Base-by-base conservation (phyloP, 2,329 filamentous ascomycete genomes). In the Epichloe baconii region DNA sequence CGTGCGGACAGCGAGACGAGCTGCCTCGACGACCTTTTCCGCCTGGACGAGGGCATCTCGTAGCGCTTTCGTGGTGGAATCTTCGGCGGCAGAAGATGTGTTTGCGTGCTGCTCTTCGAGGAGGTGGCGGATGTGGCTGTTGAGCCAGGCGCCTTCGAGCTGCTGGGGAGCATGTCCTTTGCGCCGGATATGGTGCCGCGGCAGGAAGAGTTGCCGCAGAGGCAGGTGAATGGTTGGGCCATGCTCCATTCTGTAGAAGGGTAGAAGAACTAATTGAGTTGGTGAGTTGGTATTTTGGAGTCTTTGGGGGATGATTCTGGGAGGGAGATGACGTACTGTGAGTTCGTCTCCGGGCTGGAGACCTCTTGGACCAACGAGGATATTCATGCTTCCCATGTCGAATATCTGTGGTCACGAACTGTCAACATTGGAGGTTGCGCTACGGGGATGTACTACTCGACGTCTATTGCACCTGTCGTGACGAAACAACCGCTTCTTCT, bases 201-300 rank as follows among this genome's bases (percentile, higher is more conserved):
- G 67, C 84, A 88, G 19, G 69, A 68, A 0, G 69, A 57, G 4
- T 71, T 72, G 54, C 73, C 72, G 62, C 84, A 88, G 53, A 76
- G 69, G 63, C 84, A 88, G 53, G 76, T 68, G 62, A 88, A 88
- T 4, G 81, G 75, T 69, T 87, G 83, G 35, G 79, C 79, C 83
- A 88, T 86, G 60, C 72, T 61, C 82, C 82, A 88, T 66, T 88
- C 84, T 1, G 83, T 86, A 50, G 80, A 85, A 4, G 84, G 83
- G 59, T 88, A 88, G 68, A 87, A 88, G 69, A 86, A 88, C 62
- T 78, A 11, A 17, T 31, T 21, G 3, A 21, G 15, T 19, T 15
- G 36, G 7, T 48, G 12, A 40, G 23, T 5, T 15, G 36, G 23
- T 34, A 12, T 19, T 12, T n/a, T 14, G 17, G 11, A 15, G 34